phyloP scores from a whole-genome alignment of 2,329 filamentous ascomycete species.

The Arthrobotrys sinensis region DNA sequence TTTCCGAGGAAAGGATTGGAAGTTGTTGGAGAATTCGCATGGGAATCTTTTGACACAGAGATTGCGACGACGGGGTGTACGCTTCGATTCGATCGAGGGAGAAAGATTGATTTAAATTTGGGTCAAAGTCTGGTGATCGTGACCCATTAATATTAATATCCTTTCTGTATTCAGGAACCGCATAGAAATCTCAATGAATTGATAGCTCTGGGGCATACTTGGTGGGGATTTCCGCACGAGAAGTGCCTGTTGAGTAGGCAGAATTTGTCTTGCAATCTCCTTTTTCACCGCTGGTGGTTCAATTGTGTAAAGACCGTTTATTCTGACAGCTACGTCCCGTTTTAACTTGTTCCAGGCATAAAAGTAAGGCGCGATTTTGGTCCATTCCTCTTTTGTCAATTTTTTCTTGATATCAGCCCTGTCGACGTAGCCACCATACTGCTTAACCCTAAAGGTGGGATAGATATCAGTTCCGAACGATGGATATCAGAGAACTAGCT shows the following conservation, averaged over 20 bases:
- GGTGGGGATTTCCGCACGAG: neutral
- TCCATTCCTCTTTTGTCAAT: slow-evolving; percentile 15
- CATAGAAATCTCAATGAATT: neutral
- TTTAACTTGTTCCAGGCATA: slow-evolving; percentile 1
- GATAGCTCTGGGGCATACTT: too few species aligned
- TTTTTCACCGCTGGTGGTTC: slow-evolving; percentile 2
- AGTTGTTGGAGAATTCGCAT: neutral
- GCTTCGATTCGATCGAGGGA: slow-evolving; percentile 19
- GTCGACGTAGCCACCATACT: slow-evolving; percentile 22
- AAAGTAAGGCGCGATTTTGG: slow-evolving; percentile 5
- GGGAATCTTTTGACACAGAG: slow-evolving; percentile 3
- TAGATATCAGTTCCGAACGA: too few species aligned
- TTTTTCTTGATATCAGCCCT: slow-evolving; percentile 3
- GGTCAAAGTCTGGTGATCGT: too few species aligned
- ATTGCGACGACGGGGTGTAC: neutral
- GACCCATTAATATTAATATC: too few species aligned
- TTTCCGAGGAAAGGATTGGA: neutral
- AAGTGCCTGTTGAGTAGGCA: neutral
- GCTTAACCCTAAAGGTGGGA: slow-evolving; percentile 26
- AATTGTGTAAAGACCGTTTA: slow-evolving; percentile 18
- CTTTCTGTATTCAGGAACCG: too few species aligned
- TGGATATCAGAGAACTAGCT: too few species aligned
- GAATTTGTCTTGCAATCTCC: neutral
- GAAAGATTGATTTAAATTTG: too few species aligned
- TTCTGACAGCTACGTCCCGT: neutral